phyloP scores from a whole-genome alignment of 2,329 filamentous ascomycete species.

The Acephala macrosclerotiorum region DNA sequence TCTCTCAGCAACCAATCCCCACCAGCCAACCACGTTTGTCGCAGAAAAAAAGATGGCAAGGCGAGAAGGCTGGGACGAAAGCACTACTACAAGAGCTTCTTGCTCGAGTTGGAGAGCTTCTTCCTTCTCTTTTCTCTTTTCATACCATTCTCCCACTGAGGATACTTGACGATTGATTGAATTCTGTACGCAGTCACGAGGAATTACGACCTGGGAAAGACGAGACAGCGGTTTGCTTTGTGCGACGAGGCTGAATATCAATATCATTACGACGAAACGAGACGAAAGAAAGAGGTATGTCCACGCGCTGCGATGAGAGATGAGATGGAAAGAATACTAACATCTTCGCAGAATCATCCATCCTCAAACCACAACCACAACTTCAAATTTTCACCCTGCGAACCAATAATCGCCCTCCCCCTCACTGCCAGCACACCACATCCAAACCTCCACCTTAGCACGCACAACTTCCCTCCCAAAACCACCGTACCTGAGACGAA shows the following conservation, averaged over 20 bases:
- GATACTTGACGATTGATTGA: not conserved
- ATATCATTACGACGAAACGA: no score
- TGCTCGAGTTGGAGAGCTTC: not conserved
- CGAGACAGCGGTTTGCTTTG: not conserved
- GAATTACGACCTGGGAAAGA: not conserved
- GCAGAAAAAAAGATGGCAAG: constrained; percentile 14
- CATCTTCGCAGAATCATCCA: not conserved
- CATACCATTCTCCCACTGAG: not conserved
- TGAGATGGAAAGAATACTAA: not conserved
- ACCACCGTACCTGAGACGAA: constrained; percentile 11
- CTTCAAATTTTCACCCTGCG: not conserved
- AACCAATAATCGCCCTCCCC: not conserved
- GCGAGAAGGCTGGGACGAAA: constrained; percentile 8
- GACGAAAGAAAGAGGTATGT: not conserved
- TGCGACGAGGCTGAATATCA: not conserved
- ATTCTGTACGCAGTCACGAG: not conserved
- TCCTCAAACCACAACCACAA: not conserved
- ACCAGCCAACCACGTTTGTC: constrained; percentile 7
- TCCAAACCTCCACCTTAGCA: not conserved
- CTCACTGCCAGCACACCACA: not conserved
- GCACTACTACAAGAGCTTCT: constrained; percentile 15
- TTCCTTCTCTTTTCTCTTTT: not conserved
- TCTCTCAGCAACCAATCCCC: not conserved
- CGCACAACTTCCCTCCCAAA: constrained; percentile 1
- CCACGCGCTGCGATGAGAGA: not conserved